phyloP scores from a whole-genome alignment of 2,329 filamentous ascomycete species.

The Monascus ruber region DNA sequence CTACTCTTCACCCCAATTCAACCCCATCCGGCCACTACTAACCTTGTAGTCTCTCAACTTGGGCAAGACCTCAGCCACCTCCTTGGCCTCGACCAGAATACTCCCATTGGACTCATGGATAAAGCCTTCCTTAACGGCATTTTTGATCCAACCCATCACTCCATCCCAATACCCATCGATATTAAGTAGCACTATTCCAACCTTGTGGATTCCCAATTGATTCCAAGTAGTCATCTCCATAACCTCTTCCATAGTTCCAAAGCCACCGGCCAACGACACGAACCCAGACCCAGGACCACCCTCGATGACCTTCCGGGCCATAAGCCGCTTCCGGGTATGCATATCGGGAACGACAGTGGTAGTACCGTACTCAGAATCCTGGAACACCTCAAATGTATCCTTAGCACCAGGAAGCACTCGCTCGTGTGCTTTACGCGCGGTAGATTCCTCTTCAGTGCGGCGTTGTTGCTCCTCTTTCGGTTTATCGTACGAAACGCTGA shows the following conservation, averaged over 20 bases:
- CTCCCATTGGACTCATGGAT: slow-evolving; percentile 57
- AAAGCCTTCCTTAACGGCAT: slow-evolving; percentile 65
- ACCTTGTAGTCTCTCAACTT: slow-evolving; percentile 64
- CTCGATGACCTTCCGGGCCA: slow-evolving; percentile 76
- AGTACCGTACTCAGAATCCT: slow-evolving; percentile 52
- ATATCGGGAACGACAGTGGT: slow-evolving; percentile 90
- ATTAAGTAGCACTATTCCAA: slow-evolving; percentile 72
- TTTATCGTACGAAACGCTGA: slow-evolving; percentile 45
- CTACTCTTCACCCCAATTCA: slow-evolving; percentile 67
- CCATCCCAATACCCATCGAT: slow-evolving; percentile 88
- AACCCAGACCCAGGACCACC: slow-evolving; percentile 80
- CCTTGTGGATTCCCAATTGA: slow-evolving; percentile 81
- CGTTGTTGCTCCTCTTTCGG: slow-evolving; percentile 4
- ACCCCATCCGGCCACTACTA: slow-evolving; percentile 61
- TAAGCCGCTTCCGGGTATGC: slow-evolving; percentile 90
- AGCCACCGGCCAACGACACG: slow-evolving; percentile 77
- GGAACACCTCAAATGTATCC: slow-evolving; percentile 17
- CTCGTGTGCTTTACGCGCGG: slow-evolving; percentile 32
- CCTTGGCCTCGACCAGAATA: slow-evolving; percentile 68
- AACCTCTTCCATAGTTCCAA: slow-evolving; percentile 90
- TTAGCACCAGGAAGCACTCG: slow-evolving; percentile 47
- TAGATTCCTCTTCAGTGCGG: slow-evolving; percentile 37
- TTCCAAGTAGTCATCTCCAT: slow-evolving; percentile 95
- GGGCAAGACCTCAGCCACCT: slow-evolving; percentile 59
- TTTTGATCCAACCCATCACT: slow-evolving; percentile 68